Percentiles rank a stretch among this genome's conserved stretches.
These are phyloP conservation scores for Diaporthe eres DNA, from an alignment of 2,329 filamentous ascomycete genomes.

Conservation along the genomic window DNA sequence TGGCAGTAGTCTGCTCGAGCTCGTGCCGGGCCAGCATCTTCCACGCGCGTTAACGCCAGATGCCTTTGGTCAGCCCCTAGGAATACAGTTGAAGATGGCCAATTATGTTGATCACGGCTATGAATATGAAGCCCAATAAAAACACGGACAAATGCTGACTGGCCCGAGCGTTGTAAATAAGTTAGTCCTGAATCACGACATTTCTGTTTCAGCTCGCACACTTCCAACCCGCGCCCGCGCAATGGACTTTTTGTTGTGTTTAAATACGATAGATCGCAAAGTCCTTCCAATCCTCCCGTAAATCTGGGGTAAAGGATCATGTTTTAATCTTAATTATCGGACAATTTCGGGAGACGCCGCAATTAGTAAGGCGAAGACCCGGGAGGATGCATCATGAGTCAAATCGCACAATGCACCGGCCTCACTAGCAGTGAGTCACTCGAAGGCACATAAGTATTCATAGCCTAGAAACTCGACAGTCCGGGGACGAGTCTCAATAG, in stretches of 20 bases:
- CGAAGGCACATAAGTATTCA: neutral
- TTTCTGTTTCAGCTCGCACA: neutral
- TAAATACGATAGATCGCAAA: slow-evolving; percentile 10
- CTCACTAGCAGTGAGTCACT: neutral
- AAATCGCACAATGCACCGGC: neutral
- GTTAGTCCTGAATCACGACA: neutral
- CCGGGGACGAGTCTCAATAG: neutral
- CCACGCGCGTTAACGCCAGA: neutral
- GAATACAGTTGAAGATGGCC: neutral
- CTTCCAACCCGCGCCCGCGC: neutral
- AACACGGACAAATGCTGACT: neutral
- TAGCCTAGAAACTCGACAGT: neutral
- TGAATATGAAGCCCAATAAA: neutral
- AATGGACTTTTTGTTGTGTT: neutral
- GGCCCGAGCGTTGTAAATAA: neutral
- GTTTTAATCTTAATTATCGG: slow-evolving; percentile 8
- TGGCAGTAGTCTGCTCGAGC: neutral
- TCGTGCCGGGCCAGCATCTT: neutral
- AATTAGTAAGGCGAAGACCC: neutral
- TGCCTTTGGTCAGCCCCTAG: neutral
- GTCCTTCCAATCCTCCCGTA: neutral
- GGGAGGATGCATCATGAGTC: neutral
- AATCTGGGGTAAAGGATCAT: slow-evolving; percentile 15
- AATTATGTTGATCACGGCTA: neutral
- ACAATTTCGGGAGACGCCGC: neutral